A percentile compares a stretch with the other conserved stretches of the same genome.
These are phyloP conservation scores for Xenoacremonium recifei DNA, from an alignment of 2,329 filamentous ascomycete species.

Conservation along the genomic window DNA sequence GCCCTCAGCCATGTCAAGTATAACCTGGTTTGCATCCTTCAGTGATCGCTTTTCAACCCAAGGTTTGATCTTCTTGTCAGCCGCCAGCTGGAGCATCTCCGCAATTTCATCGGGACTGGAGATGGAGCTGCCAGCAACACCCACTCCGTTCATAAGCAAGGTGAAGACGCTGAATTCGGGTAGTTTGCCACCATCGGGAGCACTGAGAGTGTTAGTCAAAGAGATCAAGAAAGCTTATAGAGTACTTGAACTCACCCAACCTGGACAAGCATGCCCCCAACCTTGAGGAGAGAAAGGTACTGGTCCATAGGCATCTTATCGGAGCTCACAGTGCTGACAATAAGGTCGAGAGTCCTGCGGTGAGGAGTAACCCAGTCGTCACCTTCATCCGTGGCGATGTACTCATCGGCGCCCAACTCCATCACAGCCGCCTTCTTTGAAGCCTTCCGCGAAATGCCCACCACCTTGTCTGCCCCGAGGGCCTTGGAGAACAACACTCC, in stretches of 20 bases:
- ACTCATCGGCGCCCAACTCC: conserved; percentile 55
- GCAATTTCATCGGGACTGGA: conserved; percentile 54
- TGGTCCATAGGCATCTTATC: conserved; percentile 56
- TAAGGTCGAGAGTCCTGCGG: conserved; percentile 51
- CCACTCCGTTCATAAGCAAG: conserved; percentile 24
- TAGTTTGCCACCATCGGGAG: conserved; percentile 25
- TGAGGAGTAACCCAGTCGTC: conserved; percentile 53
- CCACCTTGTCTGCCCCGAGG: conserved; percentile 58
- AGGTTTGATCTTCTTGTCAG: conserved; percentile 54
- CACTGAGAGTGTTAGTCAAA: conserved; percentile 40
- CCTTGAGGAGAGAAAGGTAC: conserved; percentile 60
- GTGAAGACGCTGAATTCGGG: conserved; percentile 23
- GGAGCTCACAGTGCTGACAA: conserved; percentile 56
- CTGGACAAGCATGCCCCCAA: conserved; percentile 62
- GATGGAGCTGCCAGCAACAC: conserved; percentile 46
- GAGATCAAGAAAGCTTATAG: conserved; percentile 34
- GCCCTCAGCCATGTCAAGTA: conserved; percentile 55
- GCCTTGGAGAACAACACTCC: conserved; percentile 67
- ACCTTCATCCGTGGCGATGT: conserved; percentile 42
- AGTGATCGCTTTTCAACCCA: conserved; percentile 56
- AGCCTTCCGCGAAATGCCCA: conserved; percentile 54
- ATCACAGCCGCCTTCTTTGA: conserved; percentile 53
- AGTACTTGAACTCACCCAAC: conserved; percentile 45
- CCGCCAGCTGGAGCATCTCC: conserved; percentile 59
- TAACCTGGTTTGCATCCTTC: conserved; percentile 52